Evolutionary conservation across 1,139 yeast genomes (phyloP).

Genomic region (Yamadazyma conglobata): DNA sequence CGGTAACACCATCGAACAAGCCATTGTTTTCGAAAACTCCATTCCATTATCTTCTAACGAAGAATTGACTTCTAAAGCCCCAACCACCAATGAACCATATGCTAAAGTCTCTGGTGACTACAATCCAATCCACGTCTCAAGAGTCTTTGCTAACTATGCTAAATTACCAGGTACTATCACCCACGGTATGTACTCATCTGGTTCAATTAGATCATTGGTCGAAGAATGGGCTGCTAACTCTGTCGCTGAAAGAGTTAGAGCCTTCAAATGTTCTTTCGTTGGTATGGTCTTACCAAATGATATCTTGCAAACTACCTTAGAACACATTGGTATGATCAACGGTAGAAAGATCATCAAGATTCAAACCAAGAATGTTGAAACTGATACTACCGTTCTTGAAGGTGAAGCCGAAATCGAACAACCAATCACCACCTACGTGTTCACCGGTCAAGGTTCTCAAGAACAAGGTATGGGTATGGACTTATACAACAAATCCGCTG

Average conservation of each 20-base stretch:
- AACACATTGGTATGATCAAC: conserved; percentile 97
- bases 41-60: conserved; percentile 85
- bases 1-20: conserved; percentile 93
- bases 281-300: conserved; percentile 99
- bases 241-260: conserved; percentile 92
- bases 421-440: conserved; percentile 93
- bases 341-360: conserved; percentile 96
- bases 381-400: conserved; percentile 68
- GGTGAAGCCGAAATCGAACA: conserved; percentile 99
- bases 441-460: conserved; percentile 99
- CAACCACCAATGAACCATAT: conserved; percentile 88
- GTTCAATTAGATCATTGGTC: conserved; percentile 85
- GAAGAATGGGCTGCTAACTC: conserved; percentile 99
- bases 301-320: conserved; percentile 78
- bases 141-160: conserved; percentile 91
- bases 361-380: conserved; percentile 79
- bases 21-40: conserved; percentile 82
- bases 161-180: conserved; percentile 95
- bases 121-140: conserved; percentile 96
- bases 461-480: conserved; percentile 99
- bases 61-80: conserved; percentile 69
- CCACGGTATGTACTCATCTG: conserved; percentile 98
- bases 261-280: conserved; percentile 84
- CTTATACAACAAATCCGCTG: conserved; percentile 82
- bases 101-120: conserved; percentile 97